Evolutionary conservation across 2,329 filamentous ascomycete genomes (phyloP), one percentile per base, ranked within the genome.

Genomic region (Xylaria polymorpha): DNA sequence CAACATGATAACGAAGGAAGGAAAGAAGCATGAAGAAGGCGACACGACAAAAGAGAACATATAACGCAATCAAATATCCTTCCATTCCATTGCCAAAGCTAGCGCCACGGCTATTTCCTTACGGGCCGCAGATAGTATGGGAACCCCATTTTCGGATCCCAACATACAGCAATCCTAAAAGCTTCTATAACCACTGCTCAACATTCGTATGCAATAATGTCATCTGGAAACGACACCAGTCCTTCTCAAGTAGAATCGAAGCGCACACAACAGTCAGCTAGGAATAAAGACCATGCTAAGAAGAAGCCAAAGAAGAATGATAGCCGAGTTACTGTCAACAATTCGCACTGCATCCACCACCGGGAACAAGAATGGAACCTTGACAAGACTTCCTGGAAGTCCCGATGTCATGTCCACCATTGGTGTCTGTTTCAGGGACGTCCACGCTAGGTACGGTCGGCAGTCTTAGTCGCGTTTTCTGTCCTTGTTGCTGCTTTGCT

Each of bases 381-480:
- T 15, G 44, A 61, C 32, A 58, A 59, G 14, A 43, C 44, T 12
- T 55, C 55, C 48, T 69, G 69, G 59, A 39, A 22, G 29, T 7
- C 48, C 12, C 50, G 62, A 59, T 64, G 37, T 5, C 14, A 18
- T 14, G 22, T 22, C 10, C 61, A 62, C n/a, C 41, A 22, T 20
- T 67, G 63, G 69, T 66, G 59, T 15, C 29, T 41, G 18, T 58
- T 71, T 51, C 37, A 64, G 46, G 50, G 67, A 35, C 63, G 35
- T 15, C 66, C 62, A 35, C 58, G 48, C 50, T 69, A 58, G 69
- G 56, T 69, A 56, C 64, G 59, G 39, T 67, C 62, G 66, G 15
- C 35, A 37, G 48, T 61, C 22, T 10, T 59, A 14, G n/a, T 57
- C 39, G 41, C 39, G 15, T 61, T 69, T 39, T 15, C 43, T n/a